These are phyloP conservation scores for Pleurotus eryngii DNA, from an alignment of 768 basidiomycete species.

Conservation along the genomic window DNA sequence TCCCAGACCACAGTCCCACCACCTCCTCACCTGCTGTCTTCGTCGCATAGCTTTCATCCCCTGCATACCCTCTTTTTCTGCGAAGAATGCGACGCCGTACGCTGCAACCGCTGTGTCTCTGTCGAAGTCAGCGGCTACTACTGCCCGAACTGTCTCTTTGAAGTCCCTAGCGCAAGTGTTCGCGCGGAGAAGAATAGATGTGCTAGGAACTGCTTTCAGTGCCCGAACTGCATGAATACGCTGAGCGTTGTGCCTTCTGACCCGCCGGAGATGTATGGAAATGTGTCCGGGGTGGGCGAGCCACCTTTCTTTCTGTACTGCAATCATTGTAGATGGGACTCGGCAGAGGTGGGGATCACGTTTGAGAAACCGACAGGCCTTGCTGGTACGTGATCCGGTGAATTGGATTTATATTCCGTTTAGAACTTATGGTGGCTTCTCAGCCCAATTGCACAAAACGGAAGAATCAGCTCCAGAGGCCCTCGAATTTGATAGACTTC, in stretches of 20 bases:
- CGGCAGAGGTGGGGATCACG: conserved; percentile 82
- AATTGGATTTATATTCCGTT: not conserved
- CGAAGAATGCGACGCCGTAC: conserved; percentile 95
- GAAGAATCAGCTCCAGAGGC: conserved; percentile 84
- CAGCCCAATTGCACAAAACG: conserved; percentile 88
- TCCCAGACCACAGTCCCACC: conserved; percentile 59
- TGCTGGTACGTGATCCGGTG: conserved; percentile 56
- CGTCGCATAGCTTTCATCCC: conserved; percentile 77
- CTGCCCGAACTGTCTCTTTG: conserved; percentile 97
- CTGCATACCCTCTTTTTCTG: conserved; percentile 91
- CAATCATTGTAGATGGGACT: conserved; percentile 93
- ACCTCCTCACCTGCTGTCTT: conserved; percentile 73
- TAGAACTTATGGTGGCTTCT: not conserved
- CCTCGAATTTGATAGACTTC: conserved; percentile 89
- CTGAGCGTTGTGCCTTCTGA: conserved; percentile 91
- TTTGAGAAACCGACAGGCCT: conserved; percentile 98
- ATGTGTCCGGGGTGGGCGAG: conserved; percentile 64
- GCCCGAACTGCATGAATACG: conserved; percentile 89
- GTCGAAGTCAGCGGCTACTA: conserved; percentile 96
- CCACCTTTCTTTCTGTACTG: conserved; percentile 92
- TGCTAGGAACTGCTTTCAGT: conserved; percentile 96
- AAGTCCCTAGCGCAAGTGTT: conserved; percentile 98
- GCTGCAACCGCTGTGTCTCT: conserved; percentile 89
- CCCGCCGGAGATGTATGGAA: conserved; percentile 61
- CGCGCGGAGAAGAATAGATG: conserved; percentile 99